phyloP scores from a whole-genome alignment of 1,139 yeast genomes.

The Hemisphaericaspora xylofermentans region DNA sequence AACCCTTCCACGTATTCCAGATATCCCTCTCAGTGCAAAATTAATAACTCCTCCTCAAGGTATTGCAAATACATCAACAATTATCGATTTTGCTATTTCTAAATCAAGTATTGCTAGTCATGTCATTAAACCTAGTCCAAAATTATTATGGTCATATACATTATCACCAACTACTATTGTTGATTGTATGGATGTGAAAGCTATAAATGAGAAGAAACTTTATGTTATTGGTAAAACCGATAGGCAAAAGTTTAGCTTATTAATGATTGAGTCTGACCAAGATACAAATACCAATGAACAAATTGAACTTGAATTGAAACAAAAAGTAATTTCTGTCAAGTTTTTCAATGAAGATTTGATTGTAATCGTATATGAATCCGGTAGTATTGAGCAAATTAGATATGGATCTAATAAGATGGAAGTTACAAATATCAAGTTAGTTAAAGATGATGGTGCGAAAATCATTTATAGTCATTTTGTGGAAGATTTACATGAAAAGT shows the following conservation, averaged over 20 bases:
- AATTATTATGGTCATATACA: constrained; percentile 69
- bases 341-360: constrained; percentile 34
- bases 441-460: constrained; percentile 4
- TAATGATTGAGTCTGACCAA: constrained; percentile 32
- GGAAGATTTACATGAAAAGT: constrained; percentile 19
- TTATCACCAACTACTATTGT: constrained; percentile 61
- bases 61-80: constrained; percentile 24
- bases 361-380: constrained; percentile 42
- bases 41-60: constrained; percentile 28
- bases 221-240: constrained; percentile 49
- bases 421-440: constrained; percentile 1
- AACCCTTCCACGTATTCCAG: constrained; percentile 43
- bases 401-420: constrained; percentile 14
- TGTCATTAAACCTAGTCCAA: constrained; percentile 78
- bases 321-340: constrained; percentile 33
- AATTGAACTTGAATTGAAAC: constrained; percentile 16
- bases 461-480: constrained; percentile 27
- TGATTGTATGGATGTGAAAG: constrained; percentile 38
- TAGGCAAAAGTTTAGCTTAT: constrained; percentile 42
- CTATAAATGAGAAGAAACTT: constrained; percentile 20
- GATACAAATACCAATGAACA: constrained; percentile 10
- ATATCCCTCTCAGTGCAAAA: constrained; percentile 29
- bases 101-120: constrained; percentile 75
- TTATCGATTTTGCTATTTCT: constrained; percentile 64
- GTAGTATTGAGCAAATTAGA: constrained; percentile 38